phyloP scores from a whole-genome alignment of 768 basidiomycete species.

The Russula vinacea region DNA sequence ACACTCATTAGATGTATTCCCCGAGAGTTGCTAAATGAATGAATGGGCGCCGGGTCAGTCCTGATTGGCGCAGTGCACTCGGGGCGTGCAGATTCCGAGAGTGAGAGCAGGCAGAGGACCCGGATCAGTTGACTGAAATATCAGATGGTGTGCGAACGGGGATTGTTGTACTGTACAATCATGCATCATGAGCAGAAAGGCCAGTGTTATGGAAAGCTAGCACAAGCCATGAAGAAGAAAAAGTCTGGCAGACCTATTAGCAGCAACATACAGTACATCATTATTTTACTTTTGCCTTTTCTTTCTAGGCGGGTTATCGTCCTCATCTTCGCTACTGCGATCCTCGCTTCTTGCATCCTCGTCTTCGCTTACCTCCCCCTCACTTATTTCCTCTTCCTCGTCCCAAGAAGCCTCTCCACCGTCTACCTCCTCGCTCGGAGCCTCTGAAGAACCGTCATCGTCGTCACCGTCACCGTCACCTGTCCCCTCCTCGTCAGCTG shows the following conservation, averaged over 20 bases:
- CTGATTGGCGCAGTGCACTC: too few species aligned
- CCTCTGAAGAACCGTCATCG: constrained; percentile 34
- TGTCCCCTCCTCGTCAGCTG: constrained; percentile 31
- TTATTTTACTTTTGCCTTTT: constrained; percentile 48
- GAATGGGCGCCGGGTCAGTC: too few species aligned
- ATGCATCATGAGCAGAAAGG: too few species aligned
- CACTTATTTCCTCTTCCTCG: constrained; percentile 63
- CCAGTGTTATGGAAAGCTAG: too few species aligned
- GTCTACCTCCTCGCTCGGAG: constrained; percentile 40
- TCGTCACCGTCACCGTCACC: constrained; percentile 34
- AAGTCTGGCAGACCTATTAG: background rate
- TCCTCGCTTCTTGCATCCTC: constrained; percentile 41
- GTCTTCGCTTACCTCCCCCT: constrained; percentile 46
- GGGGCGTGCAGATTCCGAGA: too few species aligned
- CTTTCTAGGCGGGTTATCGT: constrained; percentile 49
- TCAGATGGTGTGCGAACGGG: too few species aligned
- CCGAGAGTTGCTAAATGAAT: too few species aligned
- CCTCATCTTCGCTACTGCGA: constrained; percentile 44
- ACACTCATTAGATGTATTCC: too few species aligned
- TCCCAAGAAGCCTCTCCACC: constrained; percentile 44
- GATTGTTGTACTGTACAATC: too few species aligned
- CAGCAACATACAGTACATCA: constrained; percentile 32
- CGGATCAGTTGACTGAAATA: too few species aligned
- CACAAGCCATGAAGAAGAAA: background rate
- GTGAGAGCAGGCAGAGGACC: too few species aligned